Percentiles rank a stretch among this genome's conserved stretches.
Evolutionary conservation across 1,284 basidiomycete genomes (phyloP).

Genomic region (Singerocomus rubriflavus): DNA sequence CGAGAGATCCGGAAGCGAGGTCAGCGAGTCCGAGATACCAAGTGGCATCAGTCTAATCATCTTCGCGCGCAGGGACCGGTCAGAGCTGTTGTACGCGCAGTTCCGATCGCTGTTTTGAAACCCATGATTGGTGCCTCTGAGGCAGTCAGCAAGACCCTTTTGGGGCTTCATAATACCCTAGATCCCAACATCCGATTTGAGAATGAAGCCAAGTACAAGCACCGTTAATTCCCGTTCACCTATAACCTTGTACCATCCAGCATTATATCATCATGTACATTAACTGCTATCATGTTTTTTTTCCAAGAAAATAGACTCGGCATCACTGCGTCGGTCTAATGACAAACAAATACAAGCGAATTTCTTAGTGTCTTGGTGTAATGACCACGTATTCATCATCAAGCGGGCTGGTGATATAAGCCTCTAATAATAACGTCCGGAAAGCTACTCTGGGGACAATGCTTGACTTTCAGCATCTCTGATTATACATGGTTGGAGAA

Average conservation of each 20-base stretch:
- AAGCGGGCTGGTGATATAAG: constrained; percentile 32
- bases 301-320: not conserved
- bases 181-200: constrained; percentile 79
- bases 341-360: not conserved
- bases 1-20: constrained; percentile 86
- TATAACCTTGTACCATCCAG: constrained; percentile 20
- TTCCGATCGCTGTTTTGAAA: constrained; percentile 94
- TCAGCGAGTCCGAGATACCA: too few relatives aligned
- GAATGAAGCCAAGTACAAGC: constrained; percentile 88
- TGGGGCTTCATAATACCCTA: constrained; percentile 88
- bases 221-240: constrained; percentile 41
- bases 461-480: not conserved
- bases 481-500: not conserved
- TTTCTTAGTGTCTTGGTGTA: constrained; percentile 25
- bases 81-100: constrained; percentile 89
- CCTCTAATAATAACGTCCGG: constrained; percentile 25
- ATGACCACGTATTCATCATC: constrained; percentile 30
- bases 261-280: constrained; percentile 17
- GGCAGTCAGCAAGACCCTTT: constrained; percentile 91
- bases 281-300: constrained; percentile 5
- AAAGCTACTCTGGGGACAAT: constrained; percentile 18
- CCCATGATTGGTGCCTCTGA: constrained; percentile 97
- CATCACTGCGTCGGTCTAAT: not conserved
- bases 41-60: not conserved
- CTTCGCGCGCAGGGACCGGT: constrained; percentile 69